Evolutionary conservation across 306 rosid species (phyloP).

Genomic region (Rubus idaeus): DNA sequence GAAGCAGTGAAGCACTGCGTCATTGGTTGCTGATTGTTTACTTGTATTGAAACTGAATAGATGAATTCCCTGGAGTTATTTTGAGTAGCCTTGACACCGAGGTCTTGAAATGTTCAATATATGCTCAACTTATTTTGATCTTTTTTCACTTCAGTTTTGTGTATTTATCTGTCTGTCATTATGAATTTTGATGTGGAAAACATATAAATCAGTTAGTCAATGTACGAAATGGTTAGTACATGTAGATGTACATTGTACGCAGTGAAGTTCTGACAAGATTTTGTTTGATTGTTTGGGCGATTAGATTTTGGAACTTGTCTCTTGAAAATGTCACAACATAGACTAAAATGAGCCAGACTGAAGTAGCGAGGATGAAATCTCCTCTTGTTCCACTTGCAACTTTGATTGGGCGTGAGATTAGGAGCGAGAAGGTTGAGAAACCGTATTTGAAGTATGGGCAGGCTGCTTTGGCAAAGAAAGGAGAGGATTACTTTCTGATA

Average conservation of each 20-base stretch:
- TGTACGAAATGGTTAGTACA: background rate
- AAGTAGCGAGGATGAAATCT: slow-evolving; percentile 55
- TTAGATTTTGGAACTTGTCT: slow-evolving; percentile 24
- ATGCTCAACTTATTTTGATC: background rate
- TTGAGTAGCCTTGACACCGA: background rate
- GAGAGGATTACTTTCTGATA: slow-evolving; percentile 92
- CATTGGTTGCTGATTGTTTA: background rate
- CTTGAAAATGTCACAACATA: slow-evolving; percentile 44
- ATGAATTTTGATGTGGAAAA: background rate
- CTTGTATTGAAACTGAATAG: background rate
- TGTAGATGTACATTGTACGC: background rate
- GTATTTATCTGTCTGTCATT: background rate
- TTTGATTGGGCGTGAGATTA: slow-evolving; percentile 89
- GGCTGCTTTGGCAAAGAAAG: slow-evolving; percentile 98
- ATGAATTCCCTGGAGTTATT: background rate
- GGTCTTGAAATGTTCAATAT: background rate
- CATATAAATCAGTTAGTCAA: background rate
- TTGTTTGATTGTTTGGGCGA: slow-evolving; percentile 15
- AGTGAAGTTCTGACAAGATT: slow-evolving; percentile 8
- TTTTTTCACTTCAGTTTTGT: background rate
- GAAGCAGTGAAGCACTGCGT: slow-evolving; percentile 20
- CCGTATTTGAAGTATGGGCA: slow-evolving; percentile 92
- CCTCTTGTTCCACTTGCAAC: slow-evolving; percentile 87
- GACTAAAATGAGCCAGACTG: slow-evolving; percentile 68
- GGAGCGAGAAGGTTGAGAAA: slow-evolving; percentile 66